Base-by-base conservation (phyloP, 129 eudicot genomes). In the Cynara cardunculus region DNA sequence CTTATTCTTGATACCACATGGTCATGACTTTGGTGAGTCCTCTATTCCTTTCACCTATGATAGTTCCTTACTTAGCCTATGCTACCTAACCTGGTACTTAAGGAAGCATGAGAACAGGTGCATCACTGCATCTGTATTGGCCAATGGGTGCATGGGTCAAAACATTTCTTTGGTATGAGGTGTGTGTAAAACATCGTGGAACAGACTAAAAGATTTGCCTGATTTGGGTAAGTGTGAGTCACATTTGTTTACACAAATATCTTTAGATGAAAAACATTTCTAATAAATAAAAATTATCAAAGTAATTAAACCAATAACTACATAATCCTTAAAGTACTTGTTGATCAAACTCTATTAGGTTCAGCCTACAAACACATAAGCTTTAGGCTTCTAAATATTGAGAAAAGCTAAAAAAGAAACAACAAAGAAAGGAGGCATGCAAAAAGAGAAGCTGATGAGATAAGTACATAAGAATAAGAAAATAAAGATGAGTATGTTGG, bases 321-420 rank as follows among this genome's bases (percentile, higher is more conserved):
- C 65, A 56, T n/a, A 56, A 56, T 56, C 65, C 65, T 56, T 72
- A 5, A 12, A 72, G 27, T 72, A 39, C 76, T 72, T 72, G 62
- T 11, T 37, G 25, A 72, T 44, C 76, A 72, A 22, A 41, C 22
- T 71, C 49, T 72, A 39, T 37, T 39, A 35, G 76, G 64, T 22
- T 25, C 46, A 21, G n/a, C 76, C 76, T 14, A 72, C 28, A 24
- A 41, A n/a, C 10, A 5, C 25, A 8, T 39, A 18, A 56, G n/a
- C 24, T 56, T 14, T 5, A 56, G 5, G 65, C 65, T 25, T 75
- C n/a, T 30, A 26, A 30, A 19, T 75, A 75, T n/a, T 11, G 22
- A 75, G 79, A 59, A 21, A 28, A 56, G 53, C 32, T 56, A 41
- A 75, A 30, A 25, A 75, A 75, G 69, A 75, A 75, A 8, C 24